Evolutionary conservation across 176 grass and related monocot species (phyloP).

Genomic region (Leersia perrieri): DNA sequence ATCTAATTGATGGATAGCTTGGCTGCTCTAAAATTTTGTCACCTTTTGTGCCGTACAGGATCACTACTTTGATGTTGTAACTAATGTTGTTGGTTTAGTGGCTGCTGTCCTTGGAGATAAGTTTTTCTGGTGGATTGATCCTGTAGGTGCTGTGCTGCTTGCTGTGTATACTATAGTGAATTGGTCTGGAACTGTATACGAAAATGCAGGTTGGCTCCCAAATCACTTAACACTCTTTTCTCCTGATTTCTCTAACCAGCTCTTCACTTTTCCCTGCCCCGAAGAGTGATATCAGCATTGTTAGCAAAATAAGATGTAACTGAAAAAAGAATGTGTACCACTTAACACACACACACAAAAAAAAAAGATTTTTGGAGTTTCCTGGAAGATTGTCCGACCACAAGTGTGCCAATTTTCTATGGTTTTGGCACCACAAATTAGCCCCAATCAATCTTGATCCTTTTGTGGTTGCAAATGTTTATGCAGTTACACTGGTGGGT

Average conservation of each 20-base stretch:
- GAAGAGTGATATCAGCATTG: background rate
- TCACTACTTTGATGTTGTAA: constrained; percentile 89
- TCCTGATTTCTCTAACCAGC: background rate
- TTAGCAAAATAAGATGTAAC: background rate
- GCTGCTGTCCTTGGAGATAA: constrained; percentile 86
- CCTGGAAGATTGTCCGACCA: background rate
- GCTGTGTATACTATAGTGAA: constrained; percentile 79
- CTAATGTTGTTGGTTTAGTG: constrained; percentile 80
- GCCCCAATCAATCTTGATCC: background rate
- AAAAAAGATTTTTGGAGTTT: background rate
- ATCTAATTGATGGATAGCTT: background rate
- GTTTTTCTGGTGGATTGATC: constrained; percentile 82
- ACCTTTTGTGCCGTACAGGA: constrained; percentile 47
- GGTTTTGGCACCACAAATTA: background rate
- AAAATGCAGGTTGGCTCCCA: constrained; percentile 62
- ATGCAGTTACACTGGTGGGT: constrained; percentile 70
- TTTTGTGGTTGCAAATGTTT: background rate
- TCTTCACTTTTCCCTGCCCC: background rate
- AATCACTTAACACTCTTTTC: background rate
- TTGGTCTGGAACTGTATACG: constrained; percentile 80
- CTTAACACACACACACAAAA: no score
- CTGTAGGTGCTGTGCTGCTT: constrained; percentile 72
- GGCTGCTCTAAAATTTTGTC: background rate
- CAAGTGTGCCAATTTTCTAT: background rate
- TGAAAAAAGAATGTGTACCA: background rate